Percentiles rank a stretch among this genome's conserved stretches.
These are phyloP conservation scores for Dioscorea dumetorum DNA, from an alignment of 106 monocot genomes.

Conservation along the genomic window DNA sequence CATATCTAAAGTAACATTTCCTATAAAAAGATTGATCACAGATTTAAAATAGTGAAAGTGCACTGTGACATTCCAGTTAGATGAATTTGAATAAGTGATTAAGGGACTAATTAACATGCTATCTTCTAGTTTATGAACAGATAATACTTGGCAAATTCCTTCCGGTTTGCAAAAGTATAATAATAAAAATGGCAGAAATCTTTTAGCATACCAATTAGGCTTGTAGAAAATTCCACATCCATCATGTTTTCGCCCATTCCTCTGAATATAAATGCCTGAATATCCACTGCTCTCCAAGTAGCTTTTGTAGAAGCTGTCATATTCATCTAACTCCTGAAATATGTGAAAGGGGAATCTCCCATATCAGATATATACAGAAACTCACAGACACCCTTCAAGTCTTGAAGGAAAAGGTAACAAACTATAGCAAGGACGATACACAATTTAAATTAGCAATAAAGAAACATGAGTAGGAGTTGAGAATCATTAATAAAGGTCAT, in stretches of 20 bases:
- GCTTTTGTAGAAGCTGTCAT: slow-evolving; percentile 70
- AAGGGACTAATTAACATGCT: no score
- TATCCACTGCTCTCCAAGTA: slow-evolving; percentile 69
- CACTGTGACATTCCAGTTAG: no score
- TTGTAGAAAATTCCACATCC: slow-evolving; percentile 98
- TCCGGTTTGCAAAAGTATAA: not conserved
- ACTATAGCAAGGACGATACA: not conserved
- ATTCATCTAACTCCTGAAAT: slow-evolving; percentile 84
- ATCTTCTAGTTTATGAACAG: no score
- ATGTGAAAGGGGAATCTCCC: not conserved
- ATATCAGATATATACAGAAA: no score
- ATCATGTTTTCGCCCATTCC: slow-evolving; percentile 75
- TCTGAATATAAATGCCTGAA: slow-evolving; percentile 68
- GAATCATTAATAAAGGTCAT: no score
- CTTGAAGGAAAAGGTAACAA: not conserved
- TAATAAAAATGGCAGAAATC: not conserved
- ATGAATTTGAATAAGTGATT: no score
- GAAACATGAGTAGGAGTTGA: no score
- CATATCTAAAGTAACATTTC: no score
- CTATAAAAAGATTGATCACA: no score
- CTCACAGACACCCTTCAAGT: no score
- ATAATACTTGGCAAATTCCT: not conserved
- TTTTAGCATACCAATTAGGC: slow-evolving; percentile 29
- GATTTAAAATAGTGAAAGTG: no score
- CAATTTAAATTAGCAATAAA: not conserved